These are phyloP conservation scores for Tetraselmis striata DNA, from an alignment of 139 green algal species.

Conservation along the genomic window DNA sequence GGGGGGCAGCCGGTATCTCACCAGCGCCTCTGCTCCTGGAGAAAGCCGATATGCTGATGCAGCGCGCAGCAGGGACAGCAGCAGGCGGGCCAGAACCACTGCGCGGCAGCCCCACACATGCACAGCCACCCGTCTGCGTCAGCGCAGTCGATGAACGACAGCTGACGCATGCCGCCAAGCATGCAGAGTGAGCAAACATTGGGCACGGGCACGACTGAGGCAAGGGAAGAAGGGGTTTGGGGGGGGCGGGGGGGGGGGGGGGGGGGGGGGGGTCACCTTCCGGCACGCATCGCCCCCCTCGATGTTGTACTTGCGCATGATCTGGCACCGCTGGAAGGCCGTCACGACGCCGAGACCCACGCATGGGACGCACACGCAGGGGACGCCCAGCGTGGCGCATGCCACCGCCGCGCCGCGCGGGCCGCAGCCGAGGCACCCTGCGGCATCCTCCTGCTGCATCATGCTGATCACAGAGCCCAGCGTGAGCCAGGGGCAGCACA, in stretches of 20 bases:
- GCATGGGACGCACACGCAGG: not conserved
- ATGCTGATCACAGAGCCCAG: not conserved
- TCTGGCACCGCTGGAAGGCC: not conserved
- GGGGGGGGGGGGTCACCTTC: not conserved
- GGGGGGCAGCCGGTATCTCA: not conserved
- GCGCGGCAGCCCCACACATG: not conserved
- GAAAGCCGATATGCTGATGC: not conserved
- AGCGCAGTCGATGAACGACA: too few relatives aligned
- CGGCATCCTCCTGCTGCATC: not conserved
- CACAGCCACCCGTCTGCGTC: too few relatives aligned
- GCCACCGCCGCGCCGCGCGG: not conserved
- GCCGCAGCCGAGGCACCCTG: not conserved
- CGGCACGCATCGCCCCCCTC: not conserved
- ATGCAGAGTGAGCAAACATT: too few relatives aligned
- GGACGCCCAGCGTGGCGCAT: not conserved
- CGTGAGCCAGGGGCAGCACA: not conserved
- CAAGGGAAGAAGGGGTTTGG: too few relatives aligned
- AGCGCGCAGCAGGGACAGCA: not conserved
- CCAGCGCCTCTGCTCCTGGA: not conserved
- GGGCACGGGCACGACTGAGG: too few relatives aligned
- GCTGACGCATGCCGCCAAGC: too few relatives aligned
- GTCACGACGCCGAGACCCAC: too few relatives aligned
- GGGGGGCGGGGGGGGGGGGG: too few relatives aligned
- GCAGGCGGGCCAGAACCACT: not conserved
- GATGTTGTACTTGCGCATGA: not conserved